A percentile compares a stretch with the other conserved stretches of the same genome.
phyloP scores from a whole-genome alignment of 768 basidiomycete species.

The Termitomyces sp. region DNA sequence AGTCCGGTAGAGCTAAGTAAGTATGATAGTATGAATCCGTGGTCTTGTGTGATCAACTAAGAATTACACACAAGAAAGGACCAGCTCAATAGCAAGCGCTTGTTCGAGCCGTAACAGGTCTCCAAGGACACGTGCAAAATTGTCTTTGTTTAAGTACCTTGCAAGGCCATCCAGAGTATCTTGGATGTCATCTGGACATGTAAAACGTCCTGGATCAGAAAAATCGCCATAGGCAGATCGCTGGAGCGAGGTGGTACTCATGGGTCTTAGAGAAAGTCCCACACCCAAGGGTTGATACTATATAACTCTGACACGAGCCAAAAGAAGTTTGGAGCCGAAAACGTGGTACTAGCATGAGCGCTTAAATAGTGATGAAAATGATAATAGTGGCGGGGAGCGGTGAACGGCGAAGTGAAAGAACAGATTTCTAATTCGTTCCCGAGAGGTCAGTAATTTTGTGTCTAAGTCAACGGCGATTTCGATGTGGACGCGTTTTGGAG shows the following conservation, averaged over 20 bases:
- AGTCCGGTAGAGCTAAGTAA: constrained; percentile 10
- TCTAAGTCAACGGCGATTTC: neutral
- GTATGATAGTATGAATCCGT: neutral
- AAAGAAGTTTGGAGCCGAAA: neutral
- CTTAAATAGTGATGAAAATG: neutral
- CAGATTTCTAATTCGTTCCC: neutral
- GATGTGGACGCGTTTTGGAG: neutral
- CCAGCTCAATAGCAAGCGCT: constrained; percentile 16
- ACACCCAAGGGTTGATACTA: neutral
- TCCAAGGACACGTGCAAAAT: constrained; percentile 15
- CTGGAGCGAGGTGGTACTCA: constrained; percentile 6
- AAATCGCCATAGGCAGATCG: constrained; percentile 18
- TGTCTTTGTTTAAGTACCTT: constrained; percentile 16
- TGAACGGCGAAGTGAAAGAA: neutral
- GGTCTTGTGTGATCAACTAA: constrained; percentile 1
- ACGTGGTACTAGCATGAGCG: neutral
- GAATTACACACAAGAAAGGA: constrained; percentile 19
- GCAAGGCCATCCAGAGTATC: constrained; percentile 16
- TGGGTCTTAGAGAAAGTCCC: neutral
- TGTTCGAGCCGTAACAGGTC: constrained; percentile 18
- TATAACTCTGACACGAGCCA: neutral
- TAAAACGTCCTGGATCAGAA: constrained; percentile 13
- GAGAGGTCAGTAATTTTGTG: neutral
- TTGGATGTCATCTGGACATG: constrained; percentile 14
- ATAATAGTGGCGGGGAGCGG: neutral